A percentile compares a stretch with the other conserved stretches of the same genome.
phyloP scores from a whole-genome alignment of 805 yeast species.

The Saturnispora bothae region DNA sequence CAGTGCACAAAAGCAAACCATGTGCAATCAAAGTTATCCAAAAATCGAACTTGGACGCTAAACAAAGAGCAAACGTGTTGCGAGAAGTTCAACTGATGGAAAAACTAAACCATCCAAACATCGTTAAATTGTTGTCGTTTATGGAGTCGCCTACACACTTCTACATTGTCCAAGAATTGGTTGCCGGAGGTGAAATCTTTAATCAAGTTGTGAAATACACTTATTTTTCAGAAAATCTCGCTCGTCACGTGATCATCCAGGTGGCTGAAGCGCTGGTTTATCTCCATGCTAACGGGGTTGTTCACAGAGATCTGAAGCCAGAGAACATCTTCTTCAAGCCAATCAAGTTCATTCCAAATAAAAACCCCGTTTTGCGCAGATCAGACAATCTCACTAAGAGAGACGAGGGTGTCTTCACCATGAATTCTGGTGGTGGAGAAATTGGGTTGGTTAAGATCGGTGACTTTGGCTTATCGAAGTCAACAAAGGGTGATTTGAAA shows the following conservation, averaged over 20 bases:
- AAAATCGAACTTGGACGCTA: constrained; percentile 53
- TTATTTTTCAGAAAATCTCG: constrained; percentile 60
- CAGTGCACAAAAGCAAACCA: constrained; percentile 26
- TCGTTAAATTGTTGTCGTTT: constrained; percentile 56
- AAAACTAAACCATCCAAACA: constrained; percentile 51
- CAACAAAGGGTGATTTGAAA: constrained; percentile 62
- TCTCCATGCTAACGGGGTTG: constrained; percentile 67
- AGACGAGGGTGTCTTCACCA: constrained; percentile 80
- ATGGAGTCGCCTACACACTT: constrained; percentile 52
- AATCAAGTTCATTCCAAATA: constrained; percentile 38
- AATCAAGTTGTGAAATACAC: constrained; percentile 71
- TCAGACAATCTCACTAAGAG: constrained; percentile 63
- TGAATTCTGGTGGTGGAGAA: constrained; percentile 85
- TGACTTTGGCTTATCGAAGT: constrained; percentile 90
- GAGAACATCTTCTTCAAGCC: constrained; percentile 63
- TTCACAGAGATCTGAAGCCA: constrained; percentile 77
- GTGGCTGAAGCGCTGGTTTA: constrained; percentile 60
- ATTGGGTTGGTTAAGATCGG: constrained; percentile 86
- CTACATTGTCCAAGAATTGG: constrained; percentile 62
- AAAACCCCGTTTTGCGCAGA: constrained; percentile 32
- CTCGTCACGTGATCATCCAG: constrained; percentile 64
- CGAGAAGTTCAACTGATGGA: constrained; percentile 75
- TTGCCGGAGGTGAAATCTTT: constrained; percentile 73
- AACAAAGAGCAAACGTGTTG: constrained; percentile 56
- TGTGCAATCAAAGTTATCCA: constrained; percentile 56